A percentile compares a stretch with the other conserved stretches of the same genome.
Conservation (phyloP, 192 early-diverging fungal species). For the Umbelopsis vinacea region DNA sequence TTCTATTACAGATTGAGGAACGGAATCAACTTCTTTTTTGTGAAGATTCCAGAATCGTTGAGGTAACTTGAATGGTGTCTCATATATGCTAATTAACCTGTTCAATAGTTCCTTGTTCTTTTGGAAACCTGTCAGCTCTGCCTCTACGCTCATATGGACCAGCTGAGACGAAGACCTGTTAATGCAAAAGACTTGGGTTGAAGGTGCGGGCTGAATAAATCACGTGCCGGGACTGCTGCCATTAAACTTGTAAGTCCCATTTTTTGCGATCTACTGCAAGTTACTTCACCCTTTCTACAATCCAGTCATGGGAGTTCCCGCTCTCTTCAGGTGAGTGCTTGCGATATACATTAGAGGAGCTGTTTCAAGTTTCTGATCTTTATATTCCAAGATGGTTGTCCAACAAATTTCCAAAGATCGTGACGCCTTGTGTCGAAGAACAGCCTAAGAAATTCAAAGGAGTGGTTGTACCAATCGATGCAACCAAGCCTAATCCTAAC, state of each 20-base stretch:
- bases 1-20: neutral
- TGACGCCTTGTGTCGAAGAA: slow-evolving; percentile 75
- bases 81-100: slow-evolving; percentile 11
- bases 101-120: slow-evolving; percentile 9
- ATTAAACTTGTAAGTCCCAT: neutral
- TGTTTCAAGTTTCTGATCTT: too few species aligned
- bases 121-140: neutral
- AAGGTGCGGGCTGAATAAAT: neutral
- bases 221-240: slow-evolving; percentile 10
- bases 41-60: slow-evolving; percentile 11
- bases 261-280: neutral
- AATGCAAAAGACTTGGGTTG: too few species aligned
- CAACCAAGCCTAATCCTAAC: slow-evolving; percentile 89
- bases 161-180: too few species aligned
- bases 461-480: slow-evolving; percentile 80
- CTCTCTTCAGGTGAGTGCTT: slow-evolving; percentile 64
- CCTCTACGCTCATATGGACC: neutral
- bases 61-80: slow-evolving; percentile 15
- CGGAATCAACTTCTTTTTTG: neutral
- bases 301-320: slow-evolving; percentile 75
- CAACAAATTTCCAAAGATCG: slow-evolving; percentile 77
- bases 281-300: neutral
- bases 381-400: slow-evolving; percentile 64
- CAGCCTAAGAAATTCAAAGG: slow-evolving; percentile 71
- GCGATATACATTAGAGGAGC: neutral